A percentile compares a stretch with the other conserved stretches of the same genome.
These are phyloP conservation scores for Arthrinium phaeospermum DNA, from an alignment of 2,329 filamentous ascomycete genomes.

Conservation along the genomic window DNA sequence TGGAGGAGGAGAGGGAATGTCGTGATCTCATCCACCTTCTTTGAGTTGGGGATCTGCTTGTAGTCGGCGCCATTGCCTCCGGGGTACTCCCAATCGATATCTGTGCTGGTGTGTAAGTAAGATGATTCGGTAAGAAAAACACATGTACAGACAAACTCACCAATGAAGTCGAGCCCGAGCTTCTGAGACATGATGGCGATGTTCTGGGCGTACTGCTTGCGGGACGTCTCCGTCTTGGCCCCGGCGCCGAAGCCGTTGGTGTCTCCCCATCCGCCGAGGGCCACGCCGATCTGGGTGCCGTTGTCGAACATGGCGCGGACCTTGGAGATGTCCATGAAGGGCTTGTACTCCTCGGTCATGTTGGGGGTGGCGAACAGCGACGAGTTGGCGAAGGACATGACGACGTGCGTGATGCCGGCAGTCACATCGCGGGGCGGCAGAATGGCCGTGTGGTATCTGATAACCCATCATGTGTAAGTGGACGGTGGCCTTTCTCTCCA, in stretches of 20 bases:
- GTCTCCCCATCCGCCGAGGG: constrained; percentile 79
- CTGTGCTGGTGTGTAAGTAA: constrained; percentile 31
- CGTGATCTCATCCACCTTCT: constrained; percentile 65
- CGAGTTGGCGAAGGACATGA: constrained; percentile 37
- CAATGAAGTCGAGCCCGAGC: constrained; percentile 73
- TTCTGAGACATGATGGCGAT: constrained; percentile 65
- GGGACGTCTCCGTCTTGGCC: constrained; percentile 55
- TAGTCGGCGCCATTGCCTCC: constrained; percentile 75
- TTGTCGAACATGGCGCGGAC: constrained; percentile 53
- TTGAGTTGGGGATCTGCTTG: constrained; percentile 64
- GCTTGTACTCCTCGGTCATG: constrained; percentile 30
- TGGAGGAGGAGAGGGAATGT: constrained; percentile 67
- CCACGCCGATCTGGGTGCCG: constrained; percentile 69
- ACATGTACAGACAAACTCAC: constrained; percentile 44
- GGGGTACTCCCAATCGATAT: constrained; percentile 71
- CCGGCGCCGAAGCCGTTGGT: constrained; percentile 66
- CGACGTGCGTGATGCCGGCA: constrained; percentile 37
- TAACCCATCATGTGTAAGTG: background rate
- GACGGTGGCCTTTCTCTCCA: too few species aligned
- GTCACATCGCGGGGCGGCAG: constrained; percentile 25
- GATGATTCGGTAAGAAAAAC: background rate
- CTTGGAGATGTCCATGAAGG: constrained; percentile 32
- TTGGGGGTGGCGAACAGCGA: constrained; percentile 33
- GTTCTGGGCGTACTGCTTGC: constrained; percentile 66
- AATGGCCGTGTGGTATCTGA: constrained; percentile 25